Base-by-base conservation (phyloP, 192 early-diverging fungal species). In the Phlyctochytrium planicorne region DNA sequence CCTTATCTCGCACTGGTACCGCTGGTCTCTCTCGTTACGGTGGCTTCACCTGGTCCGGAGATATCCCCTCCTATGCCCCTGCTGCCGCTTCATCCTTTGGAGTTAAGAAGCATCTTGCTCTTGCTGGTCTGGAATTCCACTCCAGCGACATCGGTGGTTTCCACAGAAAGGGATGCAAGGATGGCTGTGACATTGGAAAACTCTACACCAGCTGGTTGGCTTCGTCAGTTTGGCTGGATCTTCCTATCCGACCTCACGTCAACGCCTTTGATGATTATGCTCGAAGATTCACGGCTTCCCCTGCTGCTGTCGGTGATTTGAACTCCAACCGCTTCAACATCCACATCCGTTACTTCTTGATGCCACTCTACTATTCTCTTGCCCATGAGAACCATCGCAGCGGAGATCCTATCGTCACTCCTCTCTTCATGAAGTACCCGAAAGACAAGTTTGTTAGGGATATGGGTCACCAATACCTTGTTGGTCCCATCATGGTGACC, bases 301-400 rank as follows among this genome's bases (percentile, higher is more conserved):
- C 66, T 35, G 57, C 66, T 10, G 30, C 30, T 25, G 50, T 68
- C 27, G 66, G 66, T 2, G 66, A 68, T 50, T 34, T 52, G 20
- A 6, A 52, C 27, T 59, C 53, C 40, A 68, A 68, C 66, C 53
- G 40, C 27, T 68, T 68, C 66, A 68, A 68, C 60, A 34, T 59
- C n/a, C 53, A 59, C 3, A 52, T 37, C 17, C 55, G 66, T 31
- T 68, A 68, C 60, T 29, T 59, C n/a, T 31, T 68, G 6, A 34
- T 59, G 12, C 66, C 66, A 23, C 59, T 63, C 60, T 68, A 68
- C 37, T 68, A 68, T 36, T 61, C 66, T 6, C 50, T 50, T 12
- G 66, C 66, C 24, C 66, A 50, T 2, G n/a, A 59, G 6, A 57
- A 52, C 3, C 27, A 68, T 36, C 57, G 53, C 30, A 50, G 60